Base-by-base conservation (phyloP, 2,329 filamentous ascomycete species). In the Gaeumannomyces sp. region DNA sequence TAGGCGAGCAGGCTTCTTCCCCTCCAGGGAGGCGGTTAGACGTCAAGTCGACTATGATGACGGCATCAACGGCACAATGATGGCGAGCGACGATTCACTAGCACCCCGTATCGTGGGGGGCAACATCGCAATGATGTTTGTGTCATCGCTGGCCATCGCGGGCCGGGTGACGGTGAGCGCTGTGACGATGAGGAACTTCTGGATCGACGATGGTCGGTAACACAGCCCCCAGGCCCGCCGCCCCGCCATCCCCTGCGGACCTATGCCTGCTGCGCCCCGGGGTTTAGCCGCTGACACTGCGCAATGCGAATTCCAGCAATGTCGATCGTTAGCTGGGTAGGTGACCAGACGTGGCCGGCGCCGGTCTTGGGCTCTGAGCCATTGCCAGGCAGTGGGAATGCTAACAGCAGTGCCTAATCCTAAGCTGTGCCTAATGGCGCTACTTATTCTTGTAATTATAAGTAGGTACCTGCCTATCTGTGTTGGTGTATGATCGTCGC, bases 121-220 rank as follows among this genome's bases (percentile, higher is more conserved):
- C 27, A 62, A 62, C 22, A 33, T 33, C n/a, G 29, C 14, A 6
- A 25, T 62, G 27, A n/a, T 31, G 50, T 13, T 31, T 4, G n/a
- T 62, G 14, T 31, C 61, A n/a, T 53, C 61, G 27, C 6, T 56
- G 45, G 61, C 28, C 38, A 38, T 62, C n/a, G 61, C n/a, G n/a
- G 61, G 35, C 50, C 45, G 61, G 45, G 28, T 57, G 27, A 45
- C 33, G 38, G 28, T 56, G 25, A 53, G 45, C 28, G 6, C 28
- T 10, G 45, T 29, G 27, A 56, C 27, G 22, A 53, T 62, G 61
- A 56, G 61, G 29, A 62, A 14, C 14, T 62, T 62, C 14, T 53
- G 61, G 35, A 25, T 62, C 25, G 61, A 62, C 45, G 61, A 62
- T 22, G 45, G 61, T 62, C 33, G 31, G 61, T 62, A 11, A 28